phyloP scores from a whole-genome alignment of 2,329 filamentous ascomycete species.

The Phialophora macrospora region DNA sequence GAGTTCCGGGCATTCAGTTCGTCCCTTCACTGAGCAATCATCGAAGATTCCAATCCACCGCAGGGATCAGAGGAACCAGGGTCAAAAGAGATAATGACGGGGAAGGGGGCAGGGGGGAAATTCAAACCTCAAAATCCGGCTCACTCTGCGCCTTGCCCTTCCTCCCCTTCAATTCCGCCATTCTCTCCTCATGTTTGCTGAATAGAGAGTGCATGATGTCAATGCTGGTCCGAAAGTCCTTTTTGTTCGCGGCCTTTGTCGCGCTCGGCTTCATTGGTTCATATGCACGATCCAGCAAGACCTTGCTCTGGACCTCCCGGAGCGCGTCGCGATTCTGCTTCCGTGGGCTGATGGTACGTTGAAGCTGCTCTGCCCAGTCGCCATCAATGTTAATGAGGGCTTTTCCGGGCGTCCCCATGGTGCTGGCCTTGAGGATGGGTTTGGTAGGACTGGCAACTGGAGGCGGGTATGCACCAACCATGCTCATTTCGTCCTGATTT shows the following conservation, averaged over 20 bases:
- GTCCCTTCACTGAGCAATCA: not conserved
- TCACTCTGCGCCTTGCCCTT: constrained; percentile 58
- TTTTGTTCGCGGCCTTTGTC: constrained; percentile 45
- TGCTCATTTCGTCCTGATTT: constrained; percentile 72
- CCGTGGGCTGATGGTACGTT: constrained; percentile 89
- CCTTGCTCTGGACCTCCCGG: constrained; percentile 66
- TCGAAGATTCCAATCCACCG: not conserved
- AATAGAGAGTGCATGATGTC: constrained; percentile 96
- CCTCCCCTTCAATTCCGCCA: constrained; percentile 56
- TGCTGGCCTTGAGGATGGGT: constrained; percentile 35
- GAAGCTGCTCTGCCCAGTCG: constrained; percentile 92
- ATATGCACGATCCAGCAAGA: constrained; percentile 56
- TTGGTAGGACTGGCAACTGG: constrained; percentile 50
- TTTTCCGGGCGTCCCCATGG: constrained; percentile 59
- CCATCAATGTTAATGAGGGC: constrained; percentile 65
- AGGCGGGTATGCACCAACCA: constrained; percentile 77
- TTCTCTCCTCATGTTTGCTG: constrained; percentile 64
- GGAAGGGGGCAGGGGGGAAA: constrained; percentile 47
- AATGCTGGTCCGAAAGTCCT: constrained; percentile 83
- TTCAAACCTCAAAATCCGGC: constrained; percentile 88
- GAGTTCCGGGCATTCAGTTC: constrained; percentile 19
- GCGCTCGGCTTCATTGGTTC: constrained; percentile 38
- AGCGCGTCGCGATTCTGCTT: constrained; percentile 85
- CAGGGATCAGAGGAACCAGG: constrained; percentile 24
- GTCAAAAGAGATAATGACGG: constrained; percentile 39